Percentiles rank a stretch among this genome's conserved stretches.
Evolutionary conservation across 2,329 filamentous ascomycete species (phyloP).

Genomic region (Blumeria hordei): DNA sequence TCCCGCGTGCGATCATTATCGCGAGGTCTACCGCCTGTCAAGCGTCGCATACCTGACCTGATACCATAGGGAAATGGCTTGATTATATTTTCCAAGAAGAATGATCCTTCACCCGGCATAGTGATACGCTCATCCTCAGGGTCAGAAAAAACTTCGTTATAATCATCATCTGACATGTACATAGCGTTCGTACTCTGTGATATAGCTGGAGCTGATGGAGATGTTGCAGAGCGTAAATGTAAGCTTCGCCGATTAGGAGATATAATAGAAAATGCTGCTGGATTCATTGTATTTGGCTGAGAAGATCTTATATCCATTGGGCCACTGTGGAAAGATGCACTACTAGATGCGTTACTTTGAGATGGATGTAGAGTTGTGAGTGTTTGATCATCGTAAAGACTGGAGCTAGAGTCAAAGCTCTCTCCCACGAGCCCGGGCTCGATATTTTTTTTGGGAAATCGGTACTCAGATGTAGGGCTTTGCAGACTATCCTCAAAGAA

Average conservation of each 20-base stretch:
- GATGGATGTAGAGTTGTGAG: conserved; percentile 75
- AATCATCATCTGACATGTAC: conserved; percentile 47
- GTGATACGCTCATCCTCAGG: conserved; percentile 30
- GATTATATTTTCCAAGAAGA: conserved; percentile 36
- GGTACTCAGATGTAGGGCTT: conserved; percentile 32
- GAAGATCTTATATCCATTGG: conserved; percentile 48
- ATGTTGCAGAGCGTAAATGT: conserved; percentile 66
- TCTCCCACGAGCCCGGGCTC: conserved; percentile 40
- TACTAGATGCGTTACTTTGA: conserved; percentile 40
- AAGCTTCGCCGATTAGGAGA: conserved; percentile 36
- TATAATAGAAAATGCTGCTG: conserved; percentile 28
- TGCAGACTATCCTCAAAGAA: conserved; percentile 48
- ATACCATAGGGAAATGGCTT: conserved; percentile 32
- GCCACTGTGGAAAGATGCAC: conserved; percentile 63
- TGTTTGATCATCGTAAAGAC: conserved; percentile 81
- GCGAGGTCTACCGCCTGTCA: conserved; percentile 28
- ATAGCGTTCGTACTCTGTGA: conserved; percentile 26
- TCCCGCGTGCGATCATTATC: conserved; percentile 14
- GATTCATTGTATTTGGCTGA: conserved; percentile 35
- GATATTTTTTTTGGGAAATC: conserved; percentile 36
- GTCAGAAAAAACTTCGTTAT: conserved; percentile 57
- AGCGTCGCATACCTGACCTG: conserved; percentile 31
- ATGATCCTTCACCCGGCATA: conserved; percentile 17
- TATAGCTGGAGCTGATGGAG: conserved; percentile 34
- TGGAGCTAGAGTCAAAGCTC: conserved; percentile 48